A percentile compares a stretch with the other conserved stretches of the same genome.
phyloP scores from a whole-genome alignment of 2,329 filamentous ascomycete species.

The Magnaporthales sp. region DNA sequence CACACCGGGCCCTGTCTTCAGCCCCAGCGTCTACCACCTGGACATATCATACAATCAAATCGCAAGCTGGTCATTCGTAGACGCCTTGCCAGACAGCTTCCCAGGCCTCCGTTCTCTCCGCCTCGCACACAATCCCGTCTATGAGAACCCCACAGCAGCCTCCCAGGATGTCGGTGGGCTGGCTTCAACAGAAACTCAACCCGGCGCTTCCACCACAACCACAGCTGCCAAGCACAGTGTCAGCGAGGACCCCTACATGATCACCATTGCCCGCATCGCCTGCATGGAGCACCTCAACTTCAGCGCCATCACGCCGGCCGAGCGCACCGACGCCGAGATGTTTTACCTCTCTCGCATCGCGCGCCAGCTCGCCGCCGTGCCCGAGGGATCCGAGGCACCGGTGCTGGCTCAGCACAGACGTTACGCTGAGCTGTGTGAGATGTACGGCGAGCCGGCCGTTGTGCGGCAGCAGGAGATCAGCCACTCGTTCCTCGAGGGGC shows the following conservation, averaged over 20 bases:
- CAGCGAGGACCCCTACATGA: slow-evolving; percentile 75
- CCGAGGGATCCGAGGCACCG: slow-evolving; percentile 38
- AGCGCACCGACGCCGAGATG: slow-evolving; percentile 81
- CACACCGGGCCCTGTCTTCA: slow-evolving; percentile 36
- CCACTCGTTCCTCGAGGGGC: slow-evolving; percentile 72
- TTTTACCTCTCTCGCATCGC: slow-evolving; percentile 86
- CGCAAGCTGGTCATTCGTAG: slow-evolving; percentile 63
- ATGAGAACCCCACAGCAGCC: slow-evolving; percentile 30
- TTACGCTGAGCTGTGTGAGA: slow-evolving; percentile 63
- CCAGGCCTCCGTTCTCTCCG: slow-evolving; percentile 69
- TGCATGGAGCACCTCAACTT: slow-evolving; percentile 65
- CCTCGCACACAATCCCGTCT: slow-evolving; percentile 80
- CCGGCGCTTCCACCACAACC: slow-evolving; percentile 21
- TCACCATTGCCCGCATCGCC: slow-evolving; percentile 69
- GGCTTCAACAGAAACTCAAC: neutral
- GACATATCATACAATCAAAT: slow-evolving; percentile 69
- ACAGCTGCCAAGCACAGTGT: slow-evolving; percentile 17
- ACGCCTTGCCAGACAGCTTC: slow-evolving; percentile 57
- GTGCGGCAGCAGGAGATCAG: slow-evolving; percentile 51
- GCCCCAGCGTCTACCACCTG: slow-evolving; percentile 49
- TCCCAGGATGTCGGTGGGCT: neutral
- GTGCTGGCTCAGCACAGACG: slow-evolving; percentile 60
- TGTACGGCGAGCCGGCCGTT: slow-evolving; percentile 65
- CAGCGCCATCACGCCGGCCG: slow-evolving; percentile 58
- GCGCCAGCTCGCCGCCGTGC: slow-evolving; percentile 57